These are phyloP conservation scores for Yarrowia yakushimensis DNA, from an alignment of 805 yeast species.

Conservation along the genomic window DNA sequence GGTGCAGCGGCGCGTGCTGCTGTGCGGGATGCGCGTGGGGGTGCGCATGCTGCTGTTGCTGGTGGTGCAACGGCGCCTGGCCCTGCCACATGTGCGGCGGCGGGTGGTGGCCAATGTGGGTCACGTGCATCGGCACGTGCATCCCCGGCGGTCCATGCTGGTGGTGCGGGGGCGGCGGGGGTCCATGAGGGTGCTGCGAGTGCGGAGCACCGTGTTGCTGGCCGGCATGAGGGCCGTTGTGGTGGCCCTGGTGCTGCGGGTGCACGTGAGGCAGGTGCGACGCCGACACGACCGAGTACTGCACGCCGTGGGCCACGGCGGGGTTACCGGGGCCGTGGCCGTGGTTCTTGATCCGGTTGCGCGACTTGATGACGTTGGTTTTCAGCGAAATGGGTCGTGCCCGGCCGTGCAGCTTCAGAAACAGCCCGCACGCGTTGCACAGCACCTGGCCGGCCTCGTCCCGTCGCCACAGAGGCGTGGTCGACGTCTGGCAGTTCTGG, in stretches of 20 bases:
- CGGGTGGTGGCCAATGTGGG: constrained; percentile 25
- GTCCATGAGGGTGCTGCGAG: background rate
- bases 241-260: constrained; percentile 1
- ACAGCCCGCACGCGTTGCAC: constrained; percentile 92
- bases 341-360: constrained; percentile 66
- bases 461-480: constrained; percentile 93
- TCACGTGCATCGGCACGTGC: constrained; percentile 25
- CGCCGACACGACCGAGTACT: background rate
- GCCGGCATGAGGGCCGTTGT: background rate
- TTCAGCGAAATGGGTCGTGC: constrained; percentile 88
- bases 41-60: background rate
- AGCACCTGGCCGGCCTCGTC: constrained; percentile 87
- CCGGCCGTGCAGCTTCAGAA: constrained; percentile 84
- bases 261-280: constrained; percentile 15
- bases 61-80: background rate
- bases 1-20: constrained; percentile 1
- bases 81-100: constrained; percentile 16
- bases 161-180: background rate
- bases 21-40: background rate
- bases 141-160: background rate
- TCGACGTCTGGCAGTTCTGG: constrained; percentile 86
- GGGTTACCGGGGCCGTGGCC: constrained; percentile 17
- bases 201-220: background rate
- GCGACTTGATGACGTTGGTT: constrained; percentile 86
- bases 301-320: constrained; percentile 1